Base-by-base conservation (phyloP, 129 eudicot genomes). In the Rutidosis leptorrhynchoides region DNA sequence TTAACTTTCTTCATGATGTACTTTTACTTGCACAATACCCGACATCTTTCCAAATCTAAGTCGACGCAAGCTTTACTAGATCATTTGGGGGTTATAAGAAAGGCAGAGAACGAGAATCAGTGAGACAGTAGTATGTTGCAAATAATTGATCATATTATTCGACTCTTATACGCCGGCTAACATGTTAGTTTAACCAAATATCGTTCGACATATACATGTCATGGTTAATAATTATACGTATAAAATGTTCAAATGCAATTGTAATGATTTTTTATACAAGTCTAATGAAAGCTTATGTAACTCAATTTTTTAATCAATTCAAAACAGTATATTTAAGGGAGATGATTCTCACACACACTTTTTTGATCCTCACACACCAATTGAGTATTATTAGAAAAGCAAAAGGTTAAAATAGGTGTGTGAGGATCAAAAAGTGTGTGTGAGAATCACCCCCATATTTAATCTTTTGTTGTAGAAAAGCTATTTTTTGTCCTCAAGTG, bases 401-500 rank as follows among this genome's bases (percentile, higher is more conserved):
- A n/a, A n/a, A n/a, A n/a, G n/a, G n/a, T n/a, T n/a, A n/a, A n/a
- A n/a, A n/a, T n/a, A n/a, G n/a, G n/a, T n/a, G n/a, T n/a, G n/a
- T n/a, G n/a, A n/a, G n/a, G n/a, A n/a, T n/a, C n/a, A n/a, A n/a
- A n/a, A n/a, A n/a, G n/a, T n/a, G n/a, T n/a, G n/a, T n/a, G n/a
- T n/a, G n/a, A n/a, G n/a, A n/a, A n/a, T n/a, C n/a, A n/a, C n/a
- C n/a, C n/a, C n/a, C 11, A 65, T 65, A 49, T 58, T 58, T 67
- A 58, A 67, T 23, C 22, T 25, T 25, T 67, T 59, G n/a, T 32
- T 45, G 22, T n/a, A 17, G 69, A 66, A 75, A 75, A 75, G 79
- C 58, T 16, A 60, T 49, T 59, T 49, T 67, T 75, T 60, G 69
- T 60, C 64, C 45, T 33, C 4, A 26, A 46, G 79, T 60, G 57